Percentiles rank a stretch among this genome's conserved stretches.
phyloP scores from a whole-genome alignment of 2,329 filamentous ascomycete genomes.

The Penicillium crustosum region DNA sequence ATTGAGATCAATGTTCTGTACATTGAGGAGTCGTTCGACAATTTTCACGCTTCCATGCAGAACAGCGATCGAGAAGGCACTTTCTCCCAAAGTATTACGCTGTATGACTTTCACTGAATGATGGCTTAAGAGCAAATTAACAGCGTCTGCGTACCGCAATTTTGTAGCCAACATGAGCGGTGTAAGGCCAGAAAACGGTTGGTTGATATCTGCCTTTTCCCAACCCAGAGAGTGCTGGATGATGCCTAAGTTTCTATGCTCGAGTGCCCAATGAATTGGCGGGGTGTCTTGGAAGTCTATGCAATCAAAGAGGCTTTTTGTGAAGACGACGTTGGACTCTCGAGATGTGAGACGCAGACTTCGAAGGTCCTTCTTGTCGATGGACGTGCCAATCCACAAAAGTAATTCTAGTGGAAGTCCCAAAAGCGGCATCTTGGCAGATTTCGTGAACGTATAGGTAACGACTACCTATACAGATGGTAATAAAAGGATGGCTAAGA shows the following conservation, averaged over 20 bases:
- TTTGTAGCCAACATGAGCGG: not conserved
- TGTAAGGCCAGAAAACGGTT: not conserved
- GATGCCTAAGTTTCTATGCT: slow-evolving; percentile 1
- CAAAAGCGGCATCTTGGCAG: not conserved
- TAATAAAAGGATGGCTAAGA: too few relatives aligned
- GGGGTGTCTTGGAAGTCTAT: not conserved
- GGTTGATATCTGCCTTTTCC: slow-evolving; percentile 3
- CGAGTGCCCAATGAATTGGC: slow-evolving; percentile 1
- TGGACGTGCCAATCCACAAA: not conserved
- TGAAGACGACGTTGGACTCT: not conserved
- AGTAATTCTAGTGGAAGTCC: slow-evolving; percentile 1
- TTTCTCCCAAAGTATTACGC: not conserved
- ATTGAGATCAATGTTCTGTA: not conserved
- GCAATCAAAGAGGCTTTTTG: not conserved
- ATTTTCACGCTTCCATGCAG: not conserved
- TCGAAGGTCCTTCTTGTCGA: slow-evolving; percentile 2
- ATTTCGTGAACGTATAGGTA: too few relatives aligned
- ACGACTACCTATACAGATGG: too few relatives aligned
- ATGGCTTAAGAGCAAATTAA: slow-evolving; percentile 3
- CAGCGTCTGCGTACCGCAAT: not conserved
- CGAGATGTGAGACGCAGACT: not conserved
- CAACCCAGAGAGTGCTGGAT: not conserved
- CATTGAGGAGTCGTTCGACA: not conserved
- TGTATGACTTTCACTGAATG: not conserved
- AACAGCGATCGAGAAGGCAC: not conserved